These are phyloP conservation scores for Lenzites betulinus DNA, from an alignment of 768 basidiomycete species.

Conservation along the genomic window DNA sequence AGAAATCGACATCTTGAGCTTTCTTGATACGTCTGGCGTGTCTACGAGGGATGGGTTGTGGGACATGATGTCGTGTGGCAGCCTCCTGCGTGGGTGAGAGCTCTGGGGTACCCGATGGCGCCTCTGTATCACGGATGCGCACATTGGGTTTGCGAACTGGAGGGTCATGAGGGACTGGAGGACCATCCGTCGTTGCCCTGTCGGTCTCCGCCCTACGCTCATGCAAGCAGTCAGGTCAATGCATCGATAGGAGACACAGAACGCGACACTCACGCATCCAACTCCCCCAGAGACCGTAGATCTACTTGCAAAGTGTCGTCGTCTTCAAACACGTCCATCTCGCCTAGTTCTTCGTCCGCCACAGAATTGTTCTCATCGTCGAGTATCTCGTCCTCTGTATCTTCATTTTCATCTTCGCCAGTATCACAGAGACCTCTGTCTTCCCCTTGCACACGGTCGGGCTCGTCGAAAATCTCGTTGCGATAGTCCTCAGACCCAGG, in stretches of 20 bases:
- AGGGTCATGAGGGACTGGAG: background rate
- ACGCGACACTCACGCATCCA: background rate
- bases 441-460: background rate
- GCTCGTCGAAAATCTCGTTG: conserved; percentile 13
- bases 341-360: background rate
- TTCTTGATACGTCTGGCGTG: conserved; percentile 8
- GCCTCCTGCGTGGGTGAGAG: conserved; percentile 14
- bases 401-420: background rate
- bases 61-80: conserved; percentile 2
- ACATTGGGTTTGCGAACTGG: background rate
- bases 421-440: too few species aligned
- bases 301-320: background rate
- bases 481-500: conserved; percentile 15
- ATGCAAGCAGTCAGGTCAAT: background rate
- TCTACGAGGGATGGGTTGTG: conserved; percentile 1
- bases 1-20: conserved; percentile 8
- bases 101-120: conserved; percentile 1
- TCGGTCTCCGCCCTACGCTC: background rate
- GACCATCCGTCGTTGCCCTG: too few species aligned
- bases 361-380: background rate
- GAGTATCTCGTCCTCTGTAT: background rate
- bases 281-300: background rate
- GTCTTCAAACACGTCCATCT: background rate
- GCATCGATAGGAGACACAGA: background rate
- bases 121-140: background rate